Conservation (phyloP, 441 rosid species). For the Erysimum pusillum region DNA sequence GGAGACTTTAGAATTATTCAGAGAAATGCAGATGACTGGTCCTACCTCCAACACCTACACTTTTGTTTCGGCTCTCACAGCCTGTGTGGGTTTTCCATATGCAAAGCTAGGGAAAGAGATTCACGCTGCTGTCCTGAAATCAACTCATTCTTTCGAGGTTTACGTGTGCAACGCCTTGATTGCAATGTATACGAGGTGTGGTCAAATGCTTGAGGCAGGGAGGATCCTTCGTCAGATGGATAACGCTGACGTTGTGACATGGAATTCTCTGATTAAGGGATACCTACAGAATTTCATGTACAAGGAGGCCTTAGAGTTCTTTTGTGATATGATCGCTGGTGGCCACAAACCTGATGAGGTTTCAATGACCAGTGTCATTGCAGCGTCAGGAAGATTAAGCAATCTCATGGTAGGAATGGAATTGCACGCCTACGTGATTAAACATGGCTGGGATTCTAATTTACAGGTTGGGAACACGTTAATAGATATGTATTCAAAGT, state of each 20-base stretch:
- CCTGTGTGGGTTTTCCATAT: slow-evolving; percentile 60
- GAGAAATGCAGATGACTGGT: slow-evolving; percentile 65
- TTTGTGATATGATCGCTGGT: slow-evolving; percentile 56
- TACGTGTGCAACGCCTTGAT: slow-evolving; percentile 76
- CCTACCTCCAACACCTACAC: slow-evolving; percentile 61
- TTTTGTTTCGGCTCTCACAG: slow-evolving; percentile 76
- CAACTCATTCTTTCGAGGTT: slow-evolving; percentile 47
- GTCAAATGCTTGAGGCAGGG: slow-evolving; percentile 58
- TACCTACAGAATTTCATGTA: slow-evolving; percentile 70
- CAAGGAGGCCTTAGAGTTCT: slow-evolving; percentile 61
- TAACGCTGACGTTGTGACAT: slow-evolving; percentile 68
- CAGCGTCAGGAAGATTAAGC: slow-evolving; percentile 71
- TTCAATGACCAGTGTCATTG: slow-evolving; percentile 58
- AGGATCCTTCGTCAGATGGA: slow-evolving; percentile 52
- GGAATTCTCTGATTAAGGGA: slow-evolving; percentile 82
- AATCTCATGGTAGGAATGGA: slow-evolving; percentile 78
- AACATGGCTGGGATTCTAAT: slow-evolving; percentile 63
- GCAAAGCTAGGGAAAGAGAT: slow-evolving; percentile 71
- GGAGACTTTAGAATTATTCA: slow-evolving; percentile 72
- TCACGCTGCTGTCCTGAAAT: slow-evolving; percentile 74
- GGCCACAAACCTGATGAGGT: slow-evolving; percentile 69
- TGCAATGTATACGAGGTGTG: slow-evolving; percentile 75
- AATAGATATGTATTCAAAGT: slow-evolving; percentile 84
- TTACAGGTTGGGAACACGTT: slow-evolving; percentile 75
- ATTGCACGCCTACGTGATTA: slow-evolving; percentile 78